Conservation (phyloP, 768 basidiomycete genomes). For the Tulasnella sp. region DNA sequence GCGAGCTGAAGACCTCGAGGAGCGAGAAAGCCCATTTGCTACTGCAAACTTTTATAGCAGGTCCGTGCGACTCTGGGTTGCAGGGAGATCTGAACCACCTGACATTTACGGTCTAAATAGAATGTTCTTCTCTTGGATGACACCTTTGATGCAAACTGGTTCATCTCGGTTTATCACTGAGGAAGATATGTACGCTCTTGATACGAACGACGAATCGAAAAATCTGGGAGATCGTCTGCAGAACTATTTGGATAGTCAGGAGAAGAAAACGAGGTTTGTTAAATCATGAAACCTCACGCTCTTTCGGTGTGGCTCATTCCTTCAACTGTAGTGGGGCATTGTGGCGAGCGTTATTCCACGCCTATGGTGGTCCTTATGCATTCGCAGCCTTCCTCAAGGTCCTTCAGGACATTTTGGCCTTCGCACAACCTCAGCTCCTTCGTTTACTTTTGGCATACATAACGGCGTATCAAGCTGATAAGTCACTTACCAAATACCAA, state of each 20-base stretch:
- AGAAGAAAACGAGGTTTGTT: constrained; percentile 23
- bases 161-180: constrained; percentile 67
- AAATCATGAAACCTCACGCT: background rate
- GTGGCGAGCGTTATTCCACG: constrained; percentile 65
- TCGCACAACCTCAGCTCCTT: constrained; percentile 83
- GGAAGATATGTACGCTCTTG: constrained; percentile 75
- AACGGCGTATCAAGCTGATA: constrained; percentile 56
- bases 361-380: constrained; percentile 76
- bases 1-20: constrained; percentile 38
- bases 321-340: constrained; percentile 49
- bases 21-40: constrained; percentile 61
- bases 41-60: constrained; percentile 78
- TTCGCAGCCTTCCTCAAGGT: constrained; percentile 63
- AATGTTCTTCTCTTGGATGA: constrained; percentile 81
- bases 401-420: constrained; percentile 74
- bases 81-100: background rate
- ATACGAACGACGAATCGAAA: constrained; percentile 62
- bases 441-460: constrained; percentile 78
- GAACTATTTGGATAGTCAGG: constrained; percentile 61
- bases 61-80: constrained; percentile 37
- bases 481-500: constrained; percentile 42
- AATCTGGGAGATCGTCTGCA: constrained; percentile 62
- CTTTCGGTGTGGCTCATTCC: background rate
- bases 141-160: constrained; percentile 62
- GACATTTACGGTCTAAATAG: constrained; percentile 20